Percentiles rank a stretch among this genome's conserved stretches.
Conservation (phyloP, 306 rosid genomes). For the Acacia melanoxylon region DNA sequence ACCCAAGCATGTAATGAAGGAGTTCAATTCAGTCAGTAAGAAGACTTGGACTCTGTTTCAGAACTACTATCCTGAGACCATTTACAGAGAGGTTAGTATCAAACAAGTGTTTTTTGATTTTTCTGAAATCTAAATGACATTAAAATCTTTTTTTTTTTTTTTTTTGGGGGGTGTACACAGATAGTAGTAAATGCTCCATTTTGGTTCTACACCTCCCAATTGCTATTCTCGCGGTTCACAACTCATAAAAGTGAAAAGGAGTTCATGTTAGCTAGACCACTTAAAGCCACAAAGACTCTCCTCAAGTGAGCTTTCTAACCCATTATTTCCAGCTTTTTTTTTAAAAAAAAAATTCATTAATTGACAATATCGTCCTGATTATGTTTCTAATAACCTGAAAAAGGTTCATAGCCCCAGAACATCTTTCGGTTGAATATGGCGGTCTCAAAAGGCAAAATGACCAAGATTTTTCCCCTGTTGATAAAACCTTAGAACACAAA, state of each 20-base stretch:
- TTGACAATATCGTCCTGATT: not conserved
- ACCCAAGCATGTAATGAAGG: slow-evolving; percentile 53
- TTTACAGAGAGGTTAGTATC: slow-evolving; percentile 45
- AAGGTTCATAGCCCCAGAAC: slow-evolving; percentile 73
- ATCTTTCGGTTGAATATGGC: slow-evolving; percentile 71
- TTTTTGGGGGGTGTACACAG: slow-evolving; percentile 37
- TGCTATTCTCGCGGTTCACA: slow-evolving; percentile 52
- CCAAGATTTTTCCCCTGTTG: slow-evolving; percentile 56
- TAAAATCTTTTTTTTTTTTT: not conserved
- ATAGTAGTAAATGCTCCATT: slow-evolving; percentile 72
- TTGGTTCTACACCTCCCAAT: slow-evolving; percentile 69
- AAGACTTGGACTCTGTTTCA: slow-evolving; percentile 50
- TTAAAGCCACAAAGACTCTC: slow-evolving; percentile 62
- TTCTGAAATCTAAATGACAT: not conserved
- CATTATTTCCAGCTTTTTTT: not conserved
- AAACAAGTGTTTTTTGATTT: no score
- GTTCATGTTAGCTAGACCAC: slow-evolving; percentile 65
- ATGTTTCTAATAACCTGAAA: slow-evolving; percentile 2
- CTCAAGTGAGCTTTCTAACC: slow-evolving; percentile 57
- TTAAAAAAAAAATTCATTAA: not conserved
- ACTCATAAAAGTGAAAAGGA: slow-evolving; percentile 52
- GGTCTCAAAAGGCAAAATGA: slow-evolving; percentile 79
- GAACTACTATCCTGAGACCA: slow-evolving; percentile 65
- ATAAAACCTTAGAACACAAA: slow-evolving; percentile 46
- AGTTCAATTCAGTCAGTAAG: slow-evolving; percentile 48